A percentile compares a stretch with the other conserved stretches of the same genome.
Evolutionary conservation across 164 flowering plant genomes (phyloP).

Genomic region (Euptelea pleiosperma): DNA sequence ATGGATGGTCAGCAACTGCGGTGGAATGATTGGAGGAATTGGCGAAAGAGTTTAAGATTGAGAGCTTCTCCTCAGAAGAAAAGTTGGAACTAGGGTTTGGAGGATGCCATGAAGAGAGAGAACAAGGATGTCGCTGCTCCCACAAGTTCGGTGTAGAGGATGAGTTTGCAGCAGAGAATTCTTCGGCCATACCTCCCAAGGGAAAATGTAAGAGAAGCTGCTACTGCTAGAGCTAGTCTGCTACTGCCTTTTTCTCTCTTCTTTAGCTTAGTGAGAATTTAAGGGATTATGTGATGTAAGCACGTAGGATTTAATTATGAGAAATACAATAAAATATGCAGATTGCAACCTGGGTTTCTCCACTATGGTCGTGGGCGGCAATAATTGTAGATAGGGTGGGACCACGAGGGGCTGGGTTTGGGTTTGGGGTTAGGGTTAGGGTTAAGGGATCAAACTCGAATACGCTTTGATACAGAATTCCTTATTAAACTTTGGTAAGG

Average conservation of each 20-base stretch:
- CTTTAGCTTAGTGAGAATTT: slow-evolving; percentile 18
- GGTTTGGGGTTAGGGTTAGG: slow-evolving; percentile 4
- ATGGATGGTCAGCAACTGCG: slow-evolving; percentile 32
- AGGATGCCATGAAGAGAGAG: slow-evolving; percentile 30
- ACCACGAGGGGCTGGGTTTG: slow-evolving; percentile 1
- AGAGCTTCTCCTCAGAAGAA: slow-evolving; percentile 44
- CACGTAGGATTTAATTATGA: slow-evolving; percentile 21
- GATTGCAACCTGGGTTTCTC: slow-evolving; percentile 37
- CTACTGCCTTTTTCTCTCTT: slow-evolving; percentile 11
- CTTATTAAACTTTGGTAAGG: no score
- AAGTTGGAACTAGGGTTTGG: slow-evolving; percentile 37
- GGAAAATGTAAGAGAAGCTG: no score
- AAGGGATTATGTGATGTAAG: slow-evolving; percentile 26
- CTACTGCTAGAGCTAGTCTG: no score
- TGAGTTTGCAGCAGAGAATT: slow-evolving; percentile 36
- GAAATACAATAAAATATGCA: slow-evolving; percentile 43
- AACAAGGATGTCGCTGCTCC: slow-evolving; percentile 30
- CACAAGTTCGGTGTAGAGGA: slow-evolving; percentile 35
- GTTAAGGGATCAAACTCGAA: no score
- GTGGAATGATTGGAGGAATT: slow-evolving; percentile 42
- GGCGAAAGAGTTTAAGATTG: slow-evolving; percentile 39
- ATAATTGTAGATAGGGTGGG: slow-evolving; percentile 26
- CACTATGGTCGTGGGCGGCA: slow-evolving; percentile 45
- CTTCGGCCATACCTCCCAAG: slow-evolving; percentile 34
- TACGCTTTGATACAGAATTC: no score